These are phyloP conservation scores for Taiwanofungus camphoratus DNA, from an alignment of 1,284 basidiomycete species.

Conservation along the genomic window DNA sequence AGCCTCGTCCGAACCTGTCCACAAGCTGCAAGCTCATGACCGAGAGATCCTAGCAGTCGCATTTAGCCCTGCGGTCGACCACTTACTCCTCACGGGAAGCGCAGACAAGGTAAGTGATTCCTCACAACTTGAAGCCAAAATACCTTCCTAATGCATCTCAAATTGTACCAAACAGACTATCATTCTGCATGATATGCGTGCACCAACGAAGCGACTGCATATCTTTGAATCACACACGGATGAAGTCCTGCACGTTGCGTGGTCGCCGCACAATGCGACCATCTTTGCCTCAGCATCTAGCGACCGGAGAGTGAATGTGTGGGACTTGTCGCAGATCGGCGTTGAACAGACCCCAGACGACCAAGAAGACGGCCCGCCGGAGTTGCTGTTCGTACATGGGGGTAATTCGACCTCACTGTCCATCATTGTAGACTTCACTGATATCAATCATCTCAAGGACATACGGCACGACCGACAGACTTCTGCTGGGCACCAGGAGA, in stretches of 20 bases:
- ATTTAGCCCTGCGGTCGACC: slow-evolving; percentile 81
- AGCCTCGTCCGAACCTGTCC: slow-evolving; percentile 60
- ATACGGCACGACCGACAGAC: slow-evolving; percentile 76
- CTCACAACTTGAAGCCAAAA: not conserved
- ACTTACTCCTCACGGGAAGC: slow-evolving; percentile 90
- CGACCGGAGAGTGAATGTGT: slow-evolving; percentile 91
- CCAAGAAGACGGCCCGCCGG: slow-evolving; percentile 95
- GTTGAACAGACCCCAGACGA: slow-evolving; percentile 97
- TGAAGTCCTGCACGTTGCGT: slow-evolving; percentile 90
- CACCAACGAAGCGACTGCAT: slow-evolving; percentile 79
- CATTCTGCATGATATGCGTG: slow-evolving; percentile 85
- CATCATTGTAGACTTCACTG: no score
- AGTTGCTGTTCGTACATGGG: slow-evolving; percentile 89
- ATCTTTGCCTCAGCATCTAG: slow-evolving; percentile 91
- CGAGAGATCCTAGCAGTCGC: slow-evolving; percentile 89
- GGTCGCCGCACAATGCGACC: slow-evolving; percentile 91
- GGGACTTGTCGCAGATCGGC: slow-evolving; percentile 93
- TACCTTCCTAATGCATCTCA: not conserved
- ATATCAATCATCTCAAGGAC: slow-evolving; percentile 40
- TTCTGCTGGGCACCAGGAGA: slow-evolving; percentile 81
- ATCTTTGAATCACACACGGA: slow-evolving; percentile 92
- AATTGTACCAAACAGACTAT: slow-evolving; percentile 59
- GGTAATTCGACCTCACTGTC: slow-evolving; percentile 39
- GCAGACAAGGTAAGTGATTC: slow-evolving; percentile 72
- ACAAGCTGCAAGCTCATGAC: slow-evolving; percentile 82